A percentile compares a stretch with the other conserved stretches of the same genome.
Evolutionary conservation across 495 filamentous ascomycete genomes (phyloP).

Genomic region (Pseudoneurospora amorphoporcata): DNA sequence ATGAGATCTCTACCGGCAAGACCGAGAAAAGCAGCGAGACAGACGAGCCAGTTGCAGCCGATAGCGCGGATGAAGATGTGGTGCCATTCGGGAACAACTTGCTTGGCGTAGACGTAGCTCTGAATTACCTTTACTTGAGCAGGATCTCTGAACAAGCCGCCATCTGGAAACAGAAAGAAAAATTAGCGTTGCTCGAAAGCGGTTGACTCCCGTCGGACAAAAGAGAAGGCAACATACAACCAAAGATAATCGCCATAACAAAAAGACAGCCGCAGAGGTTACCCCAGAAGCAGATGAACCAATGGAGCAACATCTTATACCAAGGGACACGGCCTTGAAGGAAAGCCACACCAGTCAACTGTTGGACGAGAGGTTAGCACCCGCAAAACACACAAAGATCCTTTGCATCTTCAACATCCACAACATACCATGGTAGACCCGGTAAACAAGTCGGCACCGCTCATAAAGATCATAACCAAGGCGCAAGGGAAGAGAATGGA

Average conservation of each 20-base stretch:
- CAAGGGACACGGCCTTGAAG: conserved; percentile 42
- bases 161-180: conserved; percentile 26
- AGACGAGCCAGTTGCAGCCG: conserved; percentile 57
- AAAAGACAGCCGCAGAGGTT: conserved; percentile 52
- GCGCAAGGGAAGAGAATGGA: conserved; percentile 50
- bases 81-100: conserved; percentile 46
- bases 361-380: not conserved
- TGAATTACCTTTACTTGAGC: conserved; percentile 27
- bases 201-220: not conserved
- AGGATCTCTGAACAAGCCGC: conserved; percentile 47
- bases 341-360: conserved; percentile 46
- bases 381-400: not conserved
- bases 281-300: conserved; percentile 48
- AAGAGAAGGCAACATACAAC: conserved; percentile 32
- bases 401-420: not conserved
- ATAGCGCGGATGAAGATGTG: conserved; percentile 52
- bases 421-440: conserved; percentile 45
- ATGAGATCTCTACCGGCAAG: conserved; percentile 44
- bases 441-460: conserved; percentile 49
- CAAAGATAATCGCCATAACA: conserved; percentile 47
- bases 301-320: conserved; percentile 41
- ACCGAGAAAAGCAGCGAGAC: conserved; percentile 48
- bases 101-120: conserved; percentile 42
- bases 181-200: not conserved
- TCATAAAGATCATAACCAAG: conserved; percentile 49